These are phyloP conservation scores for Ambrosia hybrid DNA, from an alignment of 140 eudicot species.

Conservation along the genomic window DNA sequence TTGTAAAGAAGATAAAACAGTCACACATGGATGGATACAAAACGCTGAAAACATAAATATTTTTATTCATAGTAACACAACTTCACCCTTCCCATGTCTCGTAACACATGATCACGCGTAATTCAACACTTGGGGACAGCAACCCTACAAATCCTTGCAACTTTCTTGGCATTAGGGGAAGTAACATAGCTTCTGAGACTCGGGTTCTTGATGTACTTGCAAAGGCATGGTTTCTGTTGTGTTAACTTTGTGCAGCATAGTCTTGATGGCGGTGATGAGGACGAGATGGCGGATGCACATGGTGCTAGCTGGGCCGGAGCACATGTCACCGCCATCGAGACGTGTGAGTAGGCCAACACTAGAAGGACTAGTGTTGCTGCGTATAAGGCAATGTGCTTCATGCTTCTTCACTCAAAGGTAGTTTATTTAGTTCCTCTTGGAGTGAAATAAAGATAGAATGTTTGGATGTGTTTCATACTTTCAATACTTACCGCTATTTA, in stretches of 20 bases:
- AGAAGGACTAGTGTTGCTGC: constrained; percentile 27
- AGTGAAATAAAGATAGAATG: constrained; percentile 14
- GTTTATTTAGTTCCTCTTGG: not conserved
- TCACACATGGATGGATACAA: constrained; percentile 4
- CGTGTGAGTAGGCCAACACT: constrained; percentile 33
- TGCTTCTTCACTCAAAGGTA: constrained; percentile 19
- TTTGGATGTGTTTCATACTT: constrained; percentile 24
- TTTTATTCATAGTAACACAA: constrained; percentile 20
- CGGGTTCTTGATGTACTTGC: constrained; percentile 58
- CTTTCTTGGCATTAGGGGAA: constrained; percentile 49
- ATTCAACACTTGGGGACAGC: constrained; percentile 47
- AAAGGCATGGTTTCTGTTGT: constrained; percentile 54
- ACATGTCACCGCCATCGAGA: constrained; percentile 46
- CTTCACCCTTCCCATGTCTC: not conserved
- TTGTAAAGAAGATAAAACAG: constrained; percentile 10
- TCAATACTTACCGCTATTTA: constrained; percentile 20
- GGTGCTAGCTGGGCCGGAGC: constrained; percentile 39
- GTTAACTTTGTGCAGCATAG: constrained; percentile 46
- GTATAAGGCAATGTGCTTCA: constrained; percentile 21
- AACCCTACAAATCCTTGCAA: constrained; percentile 41
- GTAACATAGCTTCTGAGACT: constrained; percentile 30
- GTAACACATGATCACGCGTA: constrained; percentile 6
- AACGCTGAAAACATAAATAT: not conserved
- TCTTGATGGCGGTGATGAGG: constrained; percentile 37
- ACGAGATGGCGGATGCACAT: constrained; percentile 47